Evolutionary conservation across 768 basidiomycete genomes (phyloP), one percentile per base, ranked within the genome.

Genomic region (Tremella fuciformis): DNA sequence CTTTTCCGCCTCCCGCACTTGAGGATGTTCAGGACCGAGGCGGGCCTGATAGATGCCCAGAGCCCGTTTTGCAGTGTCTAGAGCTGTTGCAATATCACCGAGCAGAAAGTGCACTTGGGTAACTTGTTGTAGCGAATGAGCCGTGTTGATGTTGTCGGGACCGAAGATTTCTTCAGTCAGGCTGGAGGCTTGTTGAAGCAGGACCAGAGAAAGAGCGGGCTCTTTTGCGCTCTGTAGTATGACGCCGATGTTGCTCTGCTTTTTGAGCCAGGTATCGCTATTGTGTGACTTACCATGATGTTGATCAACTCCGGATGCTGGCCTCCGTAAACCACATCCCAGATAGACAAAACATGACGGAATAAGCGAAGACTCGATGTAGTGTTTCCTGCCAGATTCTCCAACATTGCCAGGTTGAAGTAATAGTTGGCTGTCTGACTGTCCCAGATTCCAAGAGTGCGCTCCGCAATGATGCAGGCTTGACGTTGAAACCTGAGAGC

Each of bases 361-460:
- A 78, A 72, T 53, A 78, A 73, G 46, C 73, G 60, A 53, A 80
- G 55, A 9, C 74, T 72, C 22, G 63, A 56, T 22, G 70, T 65
- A 19, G 66, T 53, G 60, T 80, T 78, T 16, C 79, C 79, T 11
- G 72, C 71, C 1, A 77, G 58, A 57, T 77, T 77, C 63, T 81
- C 80, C 50, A 81, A 64, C 66, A 80, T 74, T 3, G 78, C 79
- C 26, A 81, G 64, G 60, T 79, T 77, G 60, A 76, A 70, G 71
- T 80, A 81, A 64, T 77, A 78, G 37, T 71, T 69, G 25, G 76
- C 66, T 1, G 79, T 78, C 26, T 79, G 78, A 56, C 68, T 62
- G 48, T 73, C 65, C 58, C 79, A 78, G 16, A 80, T 55, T 39
- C 80, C 80, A 18, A 73, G 58, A 4, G 76, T 77, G 18, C 80